phyloP scores from a whole-genome alignment of 345 rosid genomes.

The Populus pruinosa region DNA sequence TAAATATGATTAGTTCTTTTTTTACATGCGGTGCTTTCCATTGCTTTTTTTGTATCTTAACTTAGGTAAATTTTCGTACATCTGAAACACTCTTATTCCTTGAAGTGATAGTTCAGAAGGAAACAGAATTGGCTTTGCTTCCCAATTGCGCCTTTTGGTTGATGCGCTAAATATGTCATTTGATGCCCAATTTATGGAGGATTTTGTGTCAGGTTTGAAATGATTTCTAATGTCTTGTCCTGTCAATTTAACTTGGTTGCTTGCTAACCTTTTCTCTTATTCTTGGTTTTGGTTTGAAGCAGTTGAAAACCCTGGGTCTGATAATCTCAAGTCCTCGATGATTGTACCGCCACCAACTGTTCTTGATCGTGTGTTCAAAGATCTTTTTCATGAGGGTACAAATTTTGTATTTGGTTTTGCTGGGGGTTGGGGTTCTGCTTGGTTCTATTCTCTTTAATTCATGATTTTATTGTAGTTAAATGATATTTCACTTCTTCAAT shows the following conservation, averaged over 20 bases:
- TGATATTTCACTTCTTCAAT: not conserved
- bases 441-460: not conserved
- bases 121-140: constrained; percentile 66
- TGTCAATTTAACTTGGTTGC: constrained; percentile 3
- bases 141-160: constrained; percentile 74
- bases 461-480: not conserved
- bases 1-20: not conserved
- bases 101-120: constrained; percentile 55
- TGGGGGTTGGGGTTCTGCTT: too few species aligned
- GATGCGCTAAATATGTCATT: constrained; percentile 67
- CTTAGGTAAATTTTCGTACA: not conserved
- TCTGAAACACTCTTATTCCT: constrained; percentile 23
- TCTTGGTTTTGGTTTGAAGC: constrained; percentile 26
- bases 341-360: constrained; percentile 79
- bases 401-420: not conserved
- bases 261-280: not conserved
- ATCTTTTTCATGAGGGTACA: constrained; percentile 82
- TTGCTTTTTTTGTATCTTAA: constrained; percentile 1
- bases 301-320: constrained; percentile 70
- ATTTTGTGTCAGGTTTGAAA: constrained; percentile 79
- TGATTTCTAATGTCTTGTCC: constrained; percentile 9
- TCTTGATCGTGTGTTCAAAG: constrained; percentile 89
- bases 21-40: constrained; percentile 10
- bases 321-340: constrained; percentile 64
- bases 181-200: constrained; percentile 84